Evolutionary conservation across 495 filamentous ascomycete genomes (phyloP).

Genomic region (Sporormia fimetaria): DNA sequence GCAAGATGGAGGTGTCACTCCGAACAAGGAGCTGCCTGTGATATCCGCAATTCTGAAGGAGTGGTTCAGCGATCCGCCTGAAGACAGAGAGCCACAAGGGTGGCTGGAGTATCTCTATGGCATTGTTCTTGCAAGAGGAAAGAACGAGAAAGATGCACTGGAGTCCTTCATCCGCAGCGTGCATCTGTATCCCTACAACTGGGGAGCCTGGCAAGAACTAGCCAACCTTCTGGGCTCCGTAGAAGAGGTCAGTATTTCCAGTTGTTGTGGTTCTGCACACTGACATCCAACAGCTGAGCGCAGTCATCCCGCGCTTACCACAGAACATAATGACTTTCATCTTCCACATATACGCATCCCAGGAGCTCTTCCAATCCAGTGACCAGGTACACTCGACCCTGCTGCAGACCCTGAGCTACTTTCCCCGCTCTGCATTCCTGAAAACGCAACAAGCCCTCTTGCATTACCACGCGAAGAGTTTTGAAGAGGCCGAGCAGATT

Average conservation of each 20-base stretch:
- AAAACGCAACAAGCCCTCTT: constrained; percentile 81
- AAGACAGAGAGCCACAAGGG: constrained; percentile 50
- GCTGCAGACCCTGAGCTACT: constrained; percentile 65
- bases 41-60: constrained; percentile 64
- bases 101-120: constrained; percentile 97
- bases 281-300: constrained; percentile 38
- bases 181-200: constrained; percentile 80
- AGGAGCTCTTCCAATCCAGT: constrained; percentile 81
- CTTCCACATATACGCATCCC: constrained; percentile 79
- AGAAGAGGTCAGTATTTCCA: constrained; percentile 55
- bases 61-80: constrained; percentile 56
- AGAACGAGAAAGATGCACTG: constrained; percentile 73
- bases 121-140: constrained; percentile 77
- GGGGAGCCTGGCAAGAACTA: constrained; percentile 92
- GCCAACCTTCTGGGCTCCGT: constrained; percentile 58
- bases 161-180: constrained; percentile 76
- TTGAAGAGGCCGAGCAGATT: constrained; percentile 70
- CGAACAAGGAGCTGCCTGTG: constrained; percentile 69
- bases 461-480: constrained; percentile 89
- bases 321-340: constrained; percentile 87
- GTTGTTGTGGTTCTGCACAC: not conserved
- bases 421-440: constrained; percentile 76
- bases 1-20: constrained; percentile 67
- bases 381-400: constrained; percentile 59
- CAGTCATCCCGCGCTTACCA: constrained; percentile 53